Conservation (phyloP, 2,329 filamentous ascomycete species). For the Cladosporium halotolerans region DNA sequence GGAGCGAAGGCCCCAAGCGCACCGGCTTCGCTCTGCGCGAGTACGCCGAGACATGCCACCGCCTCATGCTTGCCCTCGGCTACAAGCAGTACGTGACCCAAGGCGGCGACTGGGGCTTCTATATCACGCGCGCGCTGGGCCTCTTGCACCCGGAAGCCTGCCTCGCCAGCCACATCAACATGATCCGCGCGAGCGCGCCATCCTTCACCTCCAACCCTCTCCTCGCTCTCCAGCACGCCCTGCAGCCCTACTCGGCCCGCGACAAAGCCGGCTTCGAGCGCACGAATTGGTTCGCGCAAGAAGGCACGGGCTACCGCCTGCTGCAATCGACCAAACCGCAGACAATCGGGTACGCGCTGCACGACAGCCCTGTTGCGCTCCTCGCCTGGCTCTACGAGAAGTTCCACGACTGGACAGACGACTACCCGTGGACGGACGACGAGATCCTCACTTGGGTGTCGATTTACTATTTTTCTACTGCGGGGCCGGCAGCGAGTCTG, state of each 20-base stretch:
- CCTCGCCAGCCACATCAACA: constrained; percentile 58
- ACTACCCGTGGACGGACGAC: constrained; percentile 67
- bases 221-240: constrained; percentile 50
- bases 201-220: constrained; percentile 48
- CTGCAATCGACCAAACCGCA: constrained; percentile 64
- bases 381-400: constrained; percentile 80
- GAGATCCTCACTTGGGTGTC: constrained; percentile 70
- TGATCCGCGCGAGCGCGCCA: constrained; percentile 47
- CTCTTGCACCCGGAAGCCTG: constrained; percentile 52
- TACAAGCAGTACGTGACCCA: constrained; percentile 55
- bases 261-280: constrained; percentile 51
- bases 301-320: constrained; percentile 55
- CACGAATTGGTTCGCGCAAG: constrained; percentile 49
- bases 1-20: constrained; percentile 45
- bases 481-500: constrained; percentile 61
- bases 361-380: constrained; percentile 63
- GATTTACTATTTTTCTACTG: constrained; percentile 65
- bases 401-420: constrained; percentile 68
- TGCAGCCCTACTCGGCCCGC: constrained; percentile 47
- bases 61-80: constrained; percentile 63
- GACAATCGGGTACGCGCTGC: constrained; percentile 63
- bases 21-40: constrained; percentile 54
- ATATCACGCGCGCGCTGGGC: constrained; percentile 58
- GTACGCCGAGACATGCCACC: constrained; percentile 59
- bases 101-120: constrained; percentile 64